Evolutionary conservation across 495 filamentous ascomycete species (phyloP), one percentile per base, ranked within the genome.

Genomic region (Diplogelasinospora grovesii): DNA sequence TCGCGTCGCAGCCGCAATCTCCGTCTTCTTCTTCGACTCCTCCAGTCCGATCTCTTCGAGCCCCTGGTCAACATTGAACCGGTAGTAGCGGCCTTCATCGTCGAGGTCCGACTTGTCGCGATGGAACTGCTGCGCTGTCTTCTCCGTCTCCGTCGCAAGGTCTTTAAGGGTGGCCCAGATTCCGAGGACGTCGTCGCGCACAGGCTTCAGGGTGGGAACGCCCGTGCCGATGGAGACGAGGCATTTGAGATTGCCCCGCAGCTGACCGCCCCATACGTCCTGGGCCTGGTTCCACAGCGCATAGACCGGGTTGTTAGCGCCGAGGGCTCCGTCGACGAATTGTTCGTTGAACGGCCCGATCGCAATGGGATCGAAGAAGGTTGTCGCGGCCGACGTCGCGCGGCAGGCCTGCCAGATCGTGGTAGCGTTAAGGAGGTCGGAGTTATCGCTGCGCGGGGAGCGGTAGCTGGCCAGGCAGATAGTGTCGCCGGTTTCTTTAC

Each of bases 141-240:
- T 51, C 34, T 74, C 65, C 8, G 65, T 65, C 33, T 72, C 68
- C 4, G 52, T 61, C 3, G 60, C 52, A n/a, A 67, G 59, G 0
- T 44, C 45, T 25, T 43, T 45, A 5, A 61, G 34, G 1, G 51
- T 60, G 15, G 60, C 42, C 10, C 31, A 39, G 19, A 70, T 54
- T 5, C 59, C 46, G 14, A 60, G 49, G 20, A 64, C 22, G 22
- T 56, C 42, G 22, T 52, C 46, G 22, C 47, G 26, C 9, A 63
- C 39, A 9, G 60, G 49, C 20, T 56, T 53, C 39, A 67, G 46
- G 1, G 52, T 47, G 20, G 61, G 66, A 1, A 61, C 33, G 13
- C 67, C 67, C 11, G 65, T 71, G 3, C 69, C 71, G 16, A 74
- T 69, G 1, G 67, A 71, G 2, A 75, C 58, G 25, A 74, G 38